These are phyloP conservation scores for Rhododendron vialii DNA, from an alignment of 148 eudicot species.

Conservation along the genomic window DNA sequence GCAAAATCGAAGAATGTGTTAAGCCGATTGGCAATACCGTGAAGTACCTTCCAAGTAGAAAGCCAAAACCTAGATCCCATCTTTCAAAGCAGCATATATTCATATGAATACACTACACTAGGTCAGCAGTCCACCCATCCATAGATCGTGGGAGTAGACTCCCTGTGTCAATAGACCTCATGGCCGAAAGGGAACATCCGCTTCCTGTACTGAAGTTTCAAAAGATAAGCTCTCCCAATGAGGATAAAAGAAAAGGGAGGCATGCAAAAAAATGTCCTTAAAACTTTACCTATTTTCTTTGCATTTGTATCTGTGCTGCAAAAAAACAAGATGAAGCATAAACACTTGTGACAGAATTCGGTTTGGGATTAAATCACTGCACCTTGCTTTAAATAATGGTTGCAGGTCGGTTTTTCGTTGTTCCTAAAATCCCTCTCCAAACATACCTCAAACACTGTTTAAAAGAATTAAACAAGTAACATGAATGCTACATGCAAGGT, in stretches of 20 bases:
- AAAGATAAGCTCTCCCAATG: neutral
- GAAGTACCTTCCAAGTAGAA: neutral
- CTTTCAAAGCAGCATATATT: neutral
- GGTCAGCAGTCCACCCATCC: neutral
- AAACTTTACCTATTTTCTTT: neutral
- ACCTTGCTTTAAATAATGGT: neutral
- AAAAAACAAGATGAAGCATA: neutral
- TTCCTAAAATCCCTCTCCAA: neutral
- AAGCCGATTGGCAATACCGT: neutral
- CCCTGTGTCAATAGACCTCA: neutral
- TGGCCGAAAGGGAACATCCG: neutral
- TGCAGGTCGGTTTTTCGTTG: neutral
- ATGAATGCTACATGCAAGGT: neutral
- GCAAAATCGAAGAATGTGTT: constrained; percentile 15
- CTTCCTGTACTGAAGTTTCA: neutral
- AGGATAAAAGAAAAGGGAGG: neutral
- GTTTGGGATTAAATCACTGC: neutral
- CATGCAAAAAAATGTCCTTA: neutral
- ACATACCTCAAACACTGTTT: neutral
- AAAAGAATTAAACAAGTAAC: neutral
- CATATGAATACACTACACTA: neutral
- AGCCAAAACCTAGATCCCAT: neutral
- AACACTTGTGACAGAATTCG: neutral
- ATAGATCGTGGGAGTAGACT: neutral
- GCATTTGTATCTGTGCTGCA: neutral